Evolutionary conservation across 208 protist genomes (phyloP).

Genomic region (Trypanosoma caninum): DNA sequence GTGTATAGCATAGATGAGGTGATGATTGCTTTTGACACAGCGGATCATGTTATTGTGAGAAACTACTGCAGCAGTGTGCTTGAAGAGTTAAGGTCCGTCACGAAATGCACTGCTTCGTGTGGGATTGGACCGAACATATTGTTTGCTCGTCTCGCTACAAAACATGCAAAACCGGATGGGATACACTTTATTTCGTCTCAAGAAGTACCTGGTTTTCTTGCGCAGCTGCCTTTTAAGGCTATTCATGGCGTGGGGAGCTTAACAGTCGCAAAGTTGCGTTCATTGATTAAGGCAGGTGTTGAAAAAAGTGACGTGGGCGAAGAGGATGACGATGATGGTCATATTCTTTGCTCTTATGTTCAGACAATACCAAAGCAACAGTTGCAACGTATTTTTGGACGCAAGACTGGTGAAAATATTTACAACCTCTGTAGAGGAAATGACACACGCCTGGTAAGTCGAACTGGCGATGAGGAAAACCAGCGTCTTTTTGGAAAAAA

Average conservation of each 20-base stretch:
- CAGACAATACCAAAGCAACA: slow-evolving; percentile 50
- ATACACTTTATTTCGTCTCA: slow-evolving; percentile 36
- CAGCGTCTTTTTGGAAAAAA: slow-evolving; percentile 53
- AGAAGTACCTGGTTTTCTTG: slow-evolving; percentile 45
- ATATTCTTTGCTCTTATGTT: slow-evolving; percentile 59
- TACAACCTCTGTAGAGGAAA: slow-evolving; percentile 64
- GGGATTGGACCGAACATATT: slow-evolving; percentile 85
- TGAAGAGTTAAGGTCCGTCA: slow-evolving; percentile 38
- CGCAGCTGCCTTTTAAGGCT: slow-evolving; percentile 38
- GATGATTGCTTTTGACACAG: slow-evolving; percentile 76
- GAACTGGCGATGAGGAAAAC: slow-evolving; percentile 77
- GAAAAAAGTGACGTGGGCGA: background rate
- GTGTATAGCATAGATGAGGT: slow-evolving; percentile 90
- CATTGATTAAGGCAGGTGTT: slow-evolving; percentile 26
- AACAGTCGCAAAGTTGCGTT: slow-evolving; percentile 56
- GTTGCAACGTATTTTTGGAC: slow-evolving; percentile 55
- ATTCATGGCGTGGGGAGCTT: slow-evolving; percentile 72
- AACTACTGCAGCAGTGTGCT: slow-evolving; percentile 62
- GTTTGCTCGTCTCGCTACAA: slow-evolving; percentile 73
- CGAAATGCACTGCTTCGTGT: slow-evolving; percentile 79
- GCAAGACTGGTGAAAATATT: slow-evolving; percentile 65
- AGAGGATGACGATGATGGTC: slow-evolving; percentile 16
- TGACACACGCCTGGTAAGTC: slow-evolving; percentile 63
- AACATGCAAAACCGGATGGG: slow-evolving; percentile 73
- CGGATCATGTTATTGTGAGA: slow-evolving; percentile 38